phyloP scores from a whole-genome alignment of 2,329 filamentous ascomycete genomes.

The Magnaporthiopsis incrustans region DNA sequence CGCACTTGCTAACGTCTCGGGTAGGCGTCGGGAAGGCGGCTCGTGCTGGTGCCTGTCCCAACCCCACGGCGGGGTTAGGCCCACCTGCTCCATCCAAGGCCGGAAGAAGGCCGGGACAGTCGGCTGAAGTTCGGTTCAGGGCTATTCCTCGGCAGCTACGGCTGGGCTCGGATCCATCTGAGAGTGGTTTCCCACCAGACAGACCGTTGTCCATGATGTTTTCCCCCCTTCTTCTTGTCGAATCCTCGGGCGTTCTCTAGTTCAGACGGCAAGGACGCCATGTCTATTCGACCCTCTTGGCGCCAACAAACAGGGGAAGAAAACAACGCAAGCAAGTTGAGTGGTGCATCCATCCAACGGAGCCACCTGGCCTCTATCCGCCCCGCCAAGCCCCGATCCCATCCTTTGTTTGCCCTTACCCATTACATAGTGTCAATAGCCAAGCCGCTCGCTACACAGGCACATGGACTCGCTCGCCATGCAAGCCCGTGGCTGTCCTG shows the following conservation, averaged over 20 bases:
- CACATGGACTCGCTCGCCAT: neutral
- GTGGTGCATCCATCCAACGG: neutral
- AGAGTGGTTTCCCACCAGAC: neutral
- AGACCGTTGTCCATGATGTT: neutral
- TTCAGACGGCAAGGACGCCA: neutral
- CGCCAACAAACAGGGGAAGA: neutral
- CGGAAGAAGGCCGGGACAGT: neutral
- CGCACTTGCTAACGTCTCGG: too few species aligned
- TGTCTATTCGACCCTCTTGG: neutral
- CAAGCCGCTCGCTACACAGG: neutral
- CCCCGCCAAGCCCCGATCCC: neutral
- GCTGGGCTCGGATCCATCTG: neutral
- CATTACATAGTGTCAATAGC: neutral
- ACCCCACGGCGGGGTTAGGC: neutral
- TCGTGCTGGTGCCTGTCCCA: too few species aligned
- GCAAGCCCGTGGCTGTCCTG: too few species aligned
- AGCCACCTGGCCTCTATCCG: neutral
- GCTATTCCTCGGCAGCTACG: neutral
- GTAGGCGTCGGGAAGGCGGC: too few species aligned
- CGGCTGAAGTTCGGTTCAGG: neutral
- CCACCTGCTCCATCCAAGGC: neutral
- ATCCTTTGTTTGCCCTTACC: neutral
- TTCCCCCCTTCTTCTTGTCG: neutral
- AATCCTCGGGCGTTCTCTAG: neutral
- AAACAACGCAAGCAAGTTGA: neutral